Base-by-base conservation (phyloP, 371 early-diverging fungal genomes). In the Nematocida sp. region DNA sequence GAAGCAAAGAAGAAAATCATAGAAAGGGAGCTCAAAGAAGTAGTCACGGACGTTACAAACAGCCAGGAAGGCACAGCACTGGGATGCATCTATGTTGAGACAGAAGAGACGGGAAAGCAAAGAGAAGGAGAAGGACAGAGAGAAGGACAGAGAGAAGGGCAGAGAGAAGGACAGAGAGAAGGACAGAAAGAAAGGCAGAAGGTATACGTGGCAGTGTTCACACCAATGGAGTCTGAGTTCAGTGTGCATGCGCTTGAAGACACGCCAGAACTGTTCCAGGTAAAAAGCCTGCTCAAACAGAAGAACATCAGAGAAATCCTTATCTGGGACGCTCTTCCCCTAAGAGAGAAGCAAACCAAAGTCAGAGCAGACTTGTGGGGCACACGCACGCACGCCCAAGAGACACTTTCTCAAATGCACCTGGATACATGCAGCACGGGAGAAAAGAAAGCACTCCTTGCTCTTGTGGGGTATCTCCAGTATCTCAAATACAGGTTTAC, bases 11-110 rank as follows among this genome's bases (percentile, higher is more conserved):
- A 15, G n/a, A 89, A 91, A 60, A 86, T 99, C 52, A 92, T 99
- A 63, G 85, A 87, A n/a, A 86, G 99, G 57, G 92, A 95, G 77
- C 84, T 97, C 32, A 93, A 93, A 0, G 87, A 88, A 46, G 87
- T 97, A 13, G 80, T 96, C 36, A 97, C 97, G 0, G 87, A 88
- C 0, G 96, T 95, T 54, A 97, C 98, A 0, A 23, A 76, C 15
- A 46, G 48, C 48, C 21, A 43, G 38, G 58, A 70, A n/a, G 60
- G 74, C 17, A 27, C 37, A 38, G 58, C 57, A n/a, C 15, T 67
- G 29, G 46, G 62, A 40, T 36, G 51, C 49, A 27, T 60, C 31
- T 57, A 32, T 23, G 83, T 96, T 52, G 90, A 93, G 1, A 96
- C 95, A 76, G 83, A 88, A 23, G 88, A 88, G 5, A n/a, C 76